Evolutionary conservation across 2,329 filamentous ascomycete genomes (phyloP).

Genomic region (Sarocladiaceae sp.): DNA sequence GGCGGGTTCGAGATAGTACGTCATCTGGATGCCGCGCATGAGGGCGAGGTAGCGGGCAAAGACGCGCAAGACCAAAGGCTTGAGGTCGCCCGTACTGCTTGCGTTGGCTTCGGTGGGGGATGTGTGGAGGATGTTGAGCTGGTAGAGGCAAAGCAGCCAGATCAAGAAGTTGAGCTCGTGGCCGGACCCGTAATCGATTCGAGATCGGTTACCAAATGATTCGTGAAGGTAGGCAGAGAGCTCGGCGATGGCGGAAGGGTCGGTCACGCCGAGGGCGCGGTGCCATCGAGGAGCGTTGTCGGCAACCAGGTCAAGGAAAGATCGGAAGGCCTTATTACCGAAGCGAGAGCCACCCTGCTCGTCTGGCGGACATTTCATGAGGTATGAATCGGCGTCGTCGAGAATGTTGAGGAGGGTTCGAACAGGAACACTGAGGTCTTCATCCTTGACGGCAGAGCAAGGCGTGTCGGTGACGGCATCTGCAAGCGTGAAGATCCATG

Average conservation of each 20-base stretch:
- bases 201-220: slow-evolving; percentile 76
- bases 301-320: slow-evolving; percentile 66
- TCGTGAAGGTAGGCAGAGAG: slow-evolving; percentile 73
- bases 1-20: slow-evolving; percentile 94
- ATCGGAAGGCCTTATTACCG: slow-evolving; percentile 86
- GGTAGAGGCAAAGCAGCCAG: slow-evolving; percentile 92
- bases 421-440: slow-evolving; percentile 55
- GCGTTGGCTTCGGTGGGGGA: slow-evolving; percentile 12
- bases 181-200: slow-evolving; percentile 95
- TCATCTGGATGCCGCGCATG: slow-evolving; percentile 82
- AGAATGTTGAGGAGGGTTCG: slow-evolving; percentile 63
- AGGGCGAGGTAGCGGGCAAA: slow-evolving; percentile 77
- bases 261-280: slow-evolving; percentile 45
- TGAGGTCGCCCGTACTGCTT: slow-evolving; percentile 22
- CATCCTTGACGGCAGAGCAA: slow-evolving; percentile 51
- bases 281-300: slow-evolving; percentile 58
- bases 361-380: slow-evolving; percentile 67
- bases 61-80: slow-evolving; percentile 65
- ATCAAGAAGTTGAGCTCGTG: slow-evolving; percentile 97
- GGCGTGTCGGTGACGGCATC: slow-evolving; percentile 71
- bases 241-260: slow-evolving; percentile 56
- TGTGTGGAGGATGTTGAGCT: slow-evolving; percentile 55
- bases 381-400: slow-evolving; percentile 58
- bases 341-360: slow-evolving; percentile 87
- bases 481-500: slow-evolving; percentile 81